A percentile compares a stretch with the other conserved stretches of the same genome.
Conservation (phyloP, 768 basidiomycete species). For the Termitomyces sp. region DNA sequence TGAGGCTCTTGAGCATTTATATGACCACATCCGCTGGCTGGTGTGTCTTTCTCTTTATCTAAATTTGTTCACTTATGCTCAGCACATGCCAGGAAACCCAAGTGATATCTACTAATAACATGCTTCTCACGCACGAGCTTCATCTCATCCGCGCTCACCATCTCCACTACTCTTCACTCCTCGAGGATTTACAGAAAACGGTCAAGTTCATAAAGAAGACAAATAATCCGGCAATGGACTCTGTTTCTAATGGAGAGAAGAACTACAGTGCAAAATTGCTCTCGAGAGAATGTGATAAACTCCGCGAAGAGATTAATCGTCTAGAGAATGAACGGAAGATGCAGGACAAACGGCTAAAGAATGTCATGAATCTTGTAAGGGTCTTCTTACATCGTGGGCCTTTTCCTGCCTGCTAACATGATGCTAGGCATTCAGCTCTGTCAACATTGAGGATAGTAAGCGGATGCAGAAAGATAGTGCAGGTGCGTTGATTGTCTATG, state of each 20-base stretch:
- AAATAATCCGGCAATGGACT: constrained; percentile 43
- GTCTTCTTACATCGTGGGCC: neutral
- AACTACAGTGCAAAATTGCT: constrained; percentile 27
- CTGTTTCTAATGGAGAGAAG: constrained; percentile 20
- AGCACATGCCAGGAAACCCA: constrained; percentile 33
- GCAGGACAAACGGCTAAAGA: constrained; percentile 44
- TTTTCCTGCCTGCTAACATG: neutral
- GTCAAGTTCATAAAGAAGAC: constrained; percentile 39
- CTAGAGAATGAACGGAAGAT: constrained; percentile 31
- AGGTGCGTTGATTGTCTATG: constrained; percentile 21
- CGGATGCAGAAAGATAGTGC: constrained; percentile 46
- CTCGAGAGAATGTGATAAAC: constrained; percentile 40
- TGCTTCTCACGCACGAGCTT: constrained; percentile 39
- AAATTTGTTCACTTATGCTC: neutral
- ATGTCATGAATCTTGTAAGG: constrained; percentile 45
- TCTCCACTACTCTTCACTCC: constrained; percentile 41
- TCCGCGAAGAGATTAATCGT: constrained; percentile 44
- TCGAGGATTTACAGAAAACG: constrained; percentile 40
- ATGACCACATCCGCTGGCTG: constrained; percentile 18
- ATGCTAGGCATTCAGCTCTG: constrained; percentile 48
- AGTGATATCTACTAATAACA: constrained; percentile 31
- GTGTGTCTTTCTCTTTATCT: constrained; percentile 1
- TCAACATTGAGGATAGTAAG: constrained; percentile 51
- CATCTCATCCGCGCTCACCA: constrained; percentile 49
- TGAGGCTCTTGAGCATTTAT: constrained; percentile 19